phyloP scores from a whole-genome alignment of 495 filamentous ascomycete genomes.

The Glonium stellatum region DNA sequence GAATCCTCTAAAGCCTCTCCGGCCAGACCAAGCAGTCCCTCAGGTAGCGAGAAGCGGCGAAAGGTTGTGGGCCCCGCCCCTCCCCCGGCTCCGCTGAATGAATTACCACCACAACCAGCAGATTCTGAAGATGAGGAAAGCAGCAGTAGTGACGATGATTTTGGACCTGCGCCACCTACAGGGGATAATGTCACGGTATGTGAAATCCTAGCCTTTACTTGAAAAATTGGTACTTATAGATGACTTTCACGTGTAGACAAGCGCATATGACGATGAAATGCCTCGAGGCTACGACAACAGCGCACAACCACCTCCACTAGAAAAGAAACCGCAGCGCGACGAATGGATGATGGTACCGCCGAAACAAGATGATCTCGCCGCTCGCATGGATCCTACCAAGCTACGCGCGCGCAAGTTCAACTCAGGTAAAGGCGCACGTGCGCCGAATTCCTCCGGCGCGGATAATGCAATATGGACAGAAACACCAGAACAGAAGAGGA shows the following conservation, averaged over 20 bases:
- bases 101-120: constrained; percentile 36
- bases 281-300: too few relatives aligned
- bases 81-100: constrained; percentile 48
- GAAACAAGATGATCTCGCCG: constrained; percentile 50
- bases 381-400: constrained; percentile 77
- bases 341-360: constrained; percentile 95
- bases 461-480: constrained; percentile 78
- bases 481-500: constrained; percentile 79
- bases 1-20: constrained; percentile 17
- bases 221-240: too few relatives aligned
- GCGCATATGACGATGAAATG: not conserved
- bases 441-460: constrained; percentile 30
- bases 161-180: constrained; percentile 71
- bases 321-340: constrained; percentile 51
- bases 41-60: constrained; percentile 40
- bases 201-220: too few relatives aligned
- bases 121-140: constrained; percentile 38
- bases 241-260: not conserved
- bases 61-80: constrained; percentile 36
- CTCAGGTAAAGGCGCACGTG: constrained; percentile 56
- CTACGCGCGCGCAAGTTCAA: constrained; percentile 78
- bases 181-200: too few relatives aligned
- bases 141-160: constrained; percentile 47
- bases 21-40: constrained; percentile 21
- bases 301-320: not conserved